Conservation (phyloP, 1,139 yeast genomes). For the Debaryomyces subglobosus region DNA sequence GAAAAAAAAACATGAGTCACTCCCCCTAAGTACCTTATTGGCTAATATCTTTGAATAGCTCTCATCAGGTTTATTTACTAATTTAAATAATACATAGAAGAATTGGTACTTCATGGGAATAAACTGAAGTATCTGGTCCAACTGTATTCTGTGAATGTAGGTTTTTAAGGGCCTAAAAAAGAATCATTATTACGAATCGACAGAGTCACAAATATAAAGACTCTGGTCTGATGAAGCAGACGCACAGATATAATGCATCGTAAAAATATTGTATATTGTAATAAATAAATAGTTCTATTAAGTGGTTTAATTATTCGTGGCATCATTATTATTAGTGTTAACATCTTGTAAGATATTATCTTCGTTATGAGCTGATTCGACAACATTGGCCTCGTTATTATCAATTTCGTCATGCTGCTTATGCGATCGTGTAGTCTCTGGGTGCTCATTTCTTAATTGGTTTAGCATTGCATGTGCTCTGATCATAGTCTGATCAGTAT, state of each 20-base stretch:
- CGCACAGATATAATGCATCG: not conserved
- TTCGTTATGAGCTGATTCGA: not conserved
- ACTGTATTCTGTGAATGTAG: not conserved
- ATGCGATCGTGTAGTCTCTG: not conserved
- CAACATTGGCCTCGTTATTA: not conserved
- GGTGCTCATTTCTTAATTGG: slow-evolving; percentile 28
- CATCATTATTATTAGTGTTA: not conserved
- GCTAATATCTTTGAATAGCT: not conserved
- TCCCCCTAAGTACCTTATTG: not conserved
- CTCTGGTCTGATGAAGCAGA: not conserved
- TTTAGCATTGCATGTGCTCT: slow-evolving; percentile 49
- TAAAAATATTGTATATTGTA: not conserved
- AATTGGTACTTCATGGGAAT: not conserved
- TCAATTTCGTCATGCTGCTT: not conserved
- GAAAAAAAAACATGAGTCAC: not conserved
- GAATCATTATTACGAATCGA: not conserved
- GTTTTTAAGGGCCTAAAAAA: not conserved
- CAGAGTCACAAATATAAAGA: not conserved
- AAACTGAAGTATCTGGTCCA: not conserved
- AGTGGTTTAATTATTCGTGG: slow-evolving; percentile 1
- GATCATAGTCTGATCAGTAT: slow-evolving; percentile 32
- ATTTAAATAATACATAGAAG: not conserved
- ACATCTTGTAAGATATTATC: not conserved
- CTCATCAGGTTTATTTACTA: not conserved
- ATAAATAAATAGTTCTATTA: slow-evolving; percentile 5